Evolutionary conservation across 1,139 yeast species (phyloP).

Genomic region (Citeromyces hawaiiensis): DNA sequence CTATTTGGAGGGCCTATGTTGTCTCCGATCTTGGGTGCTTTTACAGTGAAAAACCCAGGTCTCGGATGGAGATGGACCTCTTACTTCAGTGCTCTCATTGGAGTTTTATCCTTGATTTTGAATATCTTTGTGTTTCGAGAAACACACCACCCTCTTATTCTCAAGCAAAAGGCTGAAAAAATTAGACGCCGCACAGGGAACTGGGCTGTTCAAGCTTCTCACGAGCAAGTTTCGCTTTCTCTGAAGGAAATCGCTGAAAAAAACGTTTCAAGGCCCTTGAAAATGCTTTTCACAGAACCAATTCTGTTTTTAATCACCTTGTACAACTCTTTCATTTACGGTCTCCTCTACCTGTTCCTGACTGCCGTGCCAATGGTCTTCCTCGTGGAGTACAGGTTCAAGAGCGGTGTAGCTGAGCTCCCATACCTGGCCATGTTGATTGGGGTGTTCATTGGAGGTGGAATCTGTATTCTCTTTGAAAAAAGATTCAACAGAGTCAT

Average conservation of each 20-base stretch:
- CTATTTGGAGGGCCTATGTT: constrained; percentile 67
- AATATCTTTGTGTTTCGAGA: constrained; percentile 39
- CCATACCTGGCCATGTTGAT: constrained; percentile 50
- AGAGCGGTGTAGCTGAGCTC: constrained; percentile 42
- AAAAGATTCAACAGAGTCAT: constrained; percentile 23
- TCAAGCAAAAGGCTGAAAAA: constrained; percentile 46
- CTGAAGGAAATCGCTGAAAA: constrained; percentile 55
- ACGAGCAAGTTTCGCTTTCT: constrained; percentile 54
- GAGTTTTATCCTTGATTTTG: constrained; percentile 28
- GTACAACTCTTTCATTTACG: constrained; percentile 77
- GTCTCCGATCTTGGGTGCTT: constrained; percentile 66
- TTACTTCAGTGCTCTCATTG: constrained; percentile 50
- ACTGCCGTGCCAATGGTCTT: constrained; percentile 75
- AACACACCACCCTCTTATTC: constrained; percentile 45
- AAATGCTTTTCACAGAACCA: constrained; percentile 62
- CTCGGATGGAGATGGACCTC: constrained; percentile 74
- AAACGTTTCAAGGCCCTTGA: constrained; percentile 56
- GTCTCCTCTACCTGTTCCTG: constrained; percentile 63
- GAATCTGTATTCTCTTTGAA: constrained; percentile 21
- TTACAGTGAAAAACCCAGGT: constrained; percentile 31
- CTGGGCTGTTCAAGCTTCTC: constrained; percentile 82
- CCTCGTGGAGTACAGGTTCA: constrained; percentile 41
- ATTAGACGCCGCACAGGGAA: constrained; percentile 47
- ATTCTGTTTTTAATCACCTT: constrained; percentile 54
- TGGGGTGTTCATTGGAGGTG: constrained; percentile 51